Base-by-base conservation (phyloP, 768 basidiomycete species). In the Mycena epipterygia region DNA sequence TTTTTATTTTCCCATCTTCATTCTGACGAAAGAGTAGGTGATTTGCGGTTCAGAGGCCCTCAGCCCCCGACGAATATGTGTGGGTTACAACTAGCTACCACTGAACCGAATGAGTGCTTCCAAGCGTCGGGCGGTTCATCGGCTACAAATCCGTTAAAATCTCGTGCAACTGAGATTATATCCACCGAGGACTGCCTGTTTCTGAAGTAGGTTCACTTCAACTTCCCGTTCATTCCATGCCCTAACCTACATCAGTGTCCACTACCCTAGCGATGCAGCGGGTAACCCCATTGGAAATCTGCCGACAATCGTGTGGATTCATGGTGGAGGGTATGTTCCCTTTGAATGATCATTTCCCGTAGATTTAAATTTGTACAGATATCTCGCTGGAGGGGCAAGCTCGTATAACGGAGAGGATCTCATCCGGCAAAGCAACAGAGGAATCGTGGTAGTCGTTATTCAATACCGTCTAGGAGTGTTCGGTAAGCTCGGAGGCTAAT, bases 381-480 rank as follows among this genome's bases (percentile, higher is more conserved):
- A 84, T 48, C 67, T 77, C 7, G 52, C 56, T 8, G 81, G 81
- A 12, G 78, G 74, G 44, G 80, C 79, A 2, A 71, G 75, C 3
- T 21, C 39, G 0, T 81, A 73, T 61, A 71, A 76, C 48, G 84
- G 83, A 23, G 77, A 80, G 35, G 82, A 83, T 63, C 72, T 86
- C 25, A 74, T 85, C n/a, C 72, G 76, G 4, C 78, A 80, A 67
- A 76, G 82, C 29, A 78, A 77, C 13, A 78, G 81, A 21, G 77
- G 77, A 5, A 78, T 82, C 1, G 76, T 85, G 0, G 79, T 79
- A 11, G 84, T 86, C 16, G 63, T 82, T 37, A 79, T 84, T n/a
- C 85, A 86, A 70, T 86, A 86, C 62, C 79, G 85, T 13, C 72
- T 86, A 8, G 85, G 85, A 1, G 59, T 84, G 2, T 84, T 83